Base-by-base conservation (phyloP, 306 rosid species). In the Fragaria vesca region DNA sequence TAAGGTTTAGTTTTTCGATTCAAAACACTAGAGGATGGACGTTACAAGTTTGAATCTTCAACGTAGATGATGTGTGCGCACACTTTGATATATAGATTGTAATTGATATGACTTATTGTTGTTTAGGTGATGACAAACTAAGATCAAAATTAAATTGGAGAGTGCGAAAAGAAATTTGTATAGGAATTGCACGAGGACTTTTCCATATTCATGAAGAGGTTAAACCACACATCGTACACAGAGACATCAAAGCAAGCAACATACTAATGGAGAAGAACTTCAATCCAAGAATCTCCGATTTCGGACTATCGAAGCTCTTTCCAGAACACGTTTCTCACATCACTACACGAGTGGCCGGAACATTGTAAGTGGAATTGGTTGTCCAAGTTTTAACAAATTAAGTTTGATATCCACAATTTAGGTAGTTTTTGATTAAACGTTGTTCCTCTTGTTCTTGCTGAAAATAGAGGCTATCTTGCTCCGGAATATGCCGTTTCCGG, bases 281-380 rank as follows among this genome's bases (percentile, higher is more conserved):
- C 66, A 69, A 80, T 42, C 81, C 86, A 52, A 70, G 74, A 34
- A 57, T 83, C 52, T 69, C 86, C 21, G 86, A 83, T 71, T 83
- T 83, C 28, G 86, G 86, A 4, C 67, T 83, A 43, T 79, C 83
- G 9, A 83, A 79, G 77, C 63, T 83, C 21, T 70, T 79, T 55
- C 74, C 83, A 9, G 75, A 75, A 4, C 50, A 75, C 34, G 55
- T 21, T 20, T 51, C 83, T 63, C 86, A 83, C 65, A 52, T 83
- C 46, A 79, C 65, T 12, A 83, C 86, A 20, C 58, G 75, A 62
- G 83, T 83, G 2, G 83, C 86, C 24, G 86, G 83, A 45, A 83
- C 80, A 32, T 2, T 83, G 86, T 83, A 51, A 83, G 83, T 69
- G 17, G 5, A 51, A 52, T 52, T 54, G 36, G 10, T 16, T 60